These are phyloP conservation scores for Candida nitratophila DNA, from an alignment of 805 yeast genomes.

Conservation along the genomic window DNA sequence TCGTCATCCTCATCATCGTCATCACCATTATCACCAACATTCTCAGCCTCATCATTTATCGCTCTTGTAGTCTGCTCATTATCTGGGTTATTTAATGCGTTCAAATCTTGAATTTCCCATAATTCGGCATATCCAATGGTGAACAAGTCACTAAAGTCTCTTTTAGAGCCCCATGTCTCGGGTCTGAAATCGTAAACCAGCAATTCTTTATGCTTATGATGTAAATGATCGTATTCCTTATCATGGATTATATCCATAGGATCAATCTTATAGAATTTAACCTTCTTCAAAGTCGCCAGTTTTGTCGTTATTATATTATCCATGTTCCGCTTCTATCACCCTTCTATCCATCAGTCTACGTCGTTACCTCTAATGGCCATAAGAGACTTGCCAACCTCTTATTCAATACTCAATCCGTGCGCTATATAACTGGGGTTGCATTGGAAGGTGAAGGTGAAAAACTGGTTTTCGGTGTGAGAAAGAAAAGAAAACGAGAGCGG, in stretches of 20 bases:
- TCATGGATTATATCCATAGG: constrained; percentile 14
- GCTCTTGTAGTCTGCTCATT: no score
- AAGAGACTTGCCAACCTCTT: no score
- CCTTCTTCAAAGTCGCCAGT: constrained; percentile 17
- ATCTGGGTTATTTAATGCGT: constrained; percentile 3
- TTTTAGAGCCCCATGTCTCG: constrained; percentile 10
- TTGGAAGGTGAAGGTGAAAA: no score
- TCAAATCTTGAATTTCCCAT: constrained; percentile 12
- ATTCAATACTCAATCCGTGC: no score
- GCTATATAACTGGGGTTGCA: no score
- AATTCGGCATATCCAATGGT: constrained; percentile 18
- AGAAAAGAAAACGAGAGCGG: not conserved
- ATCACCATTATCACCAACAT: constrained; percentile 5
- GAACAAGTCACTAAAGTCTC: constrained; percentile 6
- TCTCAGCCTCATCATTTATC: not conserved
- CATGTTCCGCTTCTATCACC: constrained; percentile 7
- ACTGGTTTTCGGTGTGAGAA: not conserved
- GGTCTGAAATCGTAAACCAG: constrained; percentile 11
- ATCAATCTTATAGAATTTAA: constrained; percentile 18
- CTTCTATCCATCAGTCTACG: not conserved
- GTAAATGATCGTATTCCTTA: constrained; percentile 1
- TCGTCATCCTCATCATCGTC: constrained; percentile 7
- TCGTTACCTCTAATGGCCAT: no score
- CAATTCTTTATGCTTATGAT: constrained; percentile 7
- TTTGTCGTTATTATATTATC: constrained; percentile 2